These are phyloP conservation scores for Recurvomyces mirabilis DNA, from an alignment of 495 filamentous ascomycete species.

Conservation along the genomic window DNA sequence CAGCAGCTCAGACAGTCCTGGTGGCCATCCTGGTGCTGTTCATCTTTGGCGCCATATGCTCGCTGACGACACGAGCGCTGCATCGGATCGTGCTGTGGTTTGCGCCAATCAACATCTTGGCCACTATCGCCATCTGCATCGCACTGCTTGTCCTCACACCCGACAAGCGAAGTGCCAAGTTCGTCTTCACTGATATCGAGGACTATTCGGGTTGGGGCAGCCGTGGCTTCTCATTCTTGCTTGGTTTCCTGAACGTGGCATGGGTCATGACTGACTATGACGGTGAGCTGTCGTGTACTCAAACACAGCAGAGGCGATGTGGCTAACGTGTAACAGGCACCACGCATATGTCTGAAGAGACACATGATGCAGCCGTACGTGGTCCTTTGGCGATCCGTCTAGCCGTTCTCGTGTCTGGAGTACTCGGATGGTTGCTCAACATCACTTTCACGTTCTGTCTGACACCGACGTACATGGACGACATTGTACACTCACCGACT, in stretches of 20 bases:
- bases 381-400: constrained; percentile 54
- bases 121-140: constrained; percentile 45
- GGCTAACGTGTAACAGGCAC: neutral
- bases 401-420: constrained; percentile 55
- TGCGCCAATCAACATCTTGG: constrained; percentile 52
- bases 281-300: constrained; percentile 25
- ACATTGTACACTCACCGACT: constrained; percentile 48
- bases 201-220: constrained; percentile 52
- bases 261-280: constrained; percentile 74
- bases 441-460: constrained; percentile 60
- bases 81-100: constrained; percentile 59
- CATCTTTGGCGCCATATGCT: constrained; percentile 52
- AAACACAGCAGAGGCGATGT: too few species aligned
- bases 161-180: constrained; percentile 46
- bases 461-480: constrained; percentile 44
- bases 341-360: constrained; percentile 68
- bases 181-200: constrained; percentile 53
- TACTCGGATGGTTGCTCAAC: constrained; percentile 54
- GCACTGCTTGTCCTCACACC: constrained; percentile 48
- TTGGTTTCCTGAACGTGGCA: constrained; percentile 56
- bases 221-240: constrained; percentile 55
- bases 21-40: constrained; percentile 48
- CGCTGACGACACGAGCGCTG: constrained; percentile 51
- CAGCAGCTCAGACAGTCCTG: constrained; percentile 51
- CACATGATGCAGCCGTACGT: constrained; percentile 55